Percentiles rank a stretch among this genome's conserved stretches.
These are phyloP conservation scores for Closterium sp. DNA, from an alignment of 139 green algal genomes.

Conservation along the genomic window DNA sequence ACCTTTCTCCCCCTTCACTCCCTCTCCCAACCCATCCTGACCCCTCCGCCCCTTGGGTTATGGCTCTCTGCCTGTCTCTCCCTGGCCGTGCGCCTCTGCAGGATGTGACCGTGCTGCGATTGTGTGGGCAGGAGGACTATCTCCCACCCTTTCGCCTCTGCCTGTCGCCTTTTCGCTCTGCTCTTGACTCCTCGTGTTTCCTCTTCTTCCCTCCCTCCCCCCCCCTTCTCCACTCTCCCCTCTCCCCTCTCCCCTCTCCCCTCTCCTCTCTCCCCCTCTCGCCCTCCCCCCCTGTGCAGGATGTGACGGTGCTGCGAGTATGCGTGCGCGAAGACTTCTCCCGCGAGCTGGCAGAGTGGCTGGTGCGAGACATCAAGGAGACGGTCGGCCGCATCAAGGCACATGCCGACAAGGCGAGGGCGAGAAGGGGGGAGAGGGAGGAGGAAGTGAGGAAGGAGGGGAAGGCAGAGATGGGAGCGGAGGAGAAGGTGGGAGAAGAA, in stretches of 20 bases:
- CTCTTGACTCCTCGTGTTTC: too few relatives aligned
- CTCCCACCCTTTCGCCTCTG: too few relatives aligned
- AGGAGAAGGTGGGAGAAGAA: background rate
- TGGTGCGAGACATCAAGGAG: slow-evolving; percentile 19
- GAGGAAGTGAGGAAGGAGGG: background rate
- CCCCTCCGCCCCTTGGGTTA: too few relatives aligned
- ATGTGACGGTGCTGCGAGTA: slow-evolving; percentile 26
- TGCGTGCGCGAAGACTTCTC: slow-evolving; percentile 35
- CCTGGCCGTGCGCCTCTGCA: too few relatives aligned
- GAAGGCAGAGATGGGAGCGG: background rate
- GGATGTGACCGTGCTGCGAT: too few relatives aligned
- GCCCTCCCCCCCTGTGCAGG: background rate
- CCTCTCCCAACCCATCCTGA: too few relatives aligned
- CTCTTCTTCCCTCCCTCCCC: background rate
- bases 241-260: background rate
- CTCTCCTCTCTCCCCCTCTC: background rate
- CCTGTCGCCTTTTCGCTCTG: too few relatives aligned
- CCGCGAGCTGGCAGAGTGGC: slow-evolving; percentile 27
- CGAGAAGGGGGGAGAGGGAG: background rate
- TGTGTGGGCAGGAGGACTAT: too few relatives aligned
- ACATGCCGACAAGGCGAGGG: background rate
- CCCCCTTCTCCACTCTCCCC: background rate
- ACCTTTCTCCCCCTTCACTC: background rate
- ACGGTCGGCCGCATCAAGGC: background rate
- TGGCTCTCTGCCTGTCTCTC: too few relatives aligned